Evolutionary conservation across 1,284 basidiomycete genomes (phyloP).

Genomic region (Stygiomarasmius scandens): DNA sequence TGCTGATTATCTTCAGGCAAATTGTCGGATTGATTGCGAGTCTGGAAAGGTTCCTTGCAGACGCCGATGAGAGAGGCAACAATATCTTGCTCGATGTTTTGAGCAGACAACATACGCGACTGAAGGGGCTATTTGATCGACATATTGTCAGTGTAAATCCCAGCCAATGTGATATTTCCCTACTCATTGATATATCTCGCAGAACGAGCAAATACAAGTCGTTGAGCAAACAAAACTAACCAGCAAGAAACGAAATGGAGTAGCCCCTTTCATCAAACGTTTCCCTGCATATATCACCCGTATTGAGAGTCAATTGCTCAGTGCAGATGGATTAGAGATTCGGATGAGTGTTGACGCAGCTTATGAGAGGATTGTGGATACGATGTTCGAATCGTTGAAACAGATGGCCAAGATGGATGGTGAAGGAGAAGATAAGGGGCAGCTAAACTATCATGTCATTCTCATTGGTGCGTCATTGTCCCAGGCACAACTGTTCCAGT

Average conservation of each 20-base stretch:
- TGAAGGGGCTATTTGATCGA: constrained; percentile 74
- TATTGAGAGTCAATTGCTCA: constrained; percentile 86
- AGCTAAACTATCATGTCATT: constrained; percentile 95
- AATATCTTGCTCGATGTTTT: constrained; percentile 75
- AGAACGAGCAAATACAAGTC: constrained; percentile 88
- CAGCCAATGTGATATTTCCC: constrained; percentile 8
- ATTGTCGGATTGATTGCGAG: constrained; percentile 83
- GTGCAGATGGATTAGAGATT: constrained; percentile 77
- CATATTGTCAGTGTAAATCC: constrained; percentile 65
- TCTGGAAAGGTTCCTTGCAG: constrained; percentile 78
- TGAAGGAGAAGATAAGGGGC: constrained; percentile 92
- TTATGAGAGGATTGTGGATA: constrained; percentile 86
- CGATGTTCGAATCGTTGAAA: constrained; percentile 92
- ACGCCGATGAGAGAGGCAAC: constrained; percentile 80
- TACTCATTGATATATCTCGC: constrained; percentile 1
- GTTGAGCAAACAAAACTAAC: constrained; percentile 91
- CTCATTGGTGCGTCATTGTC: constrained; percentile 76
- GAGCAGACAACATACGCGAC: constrained; percentile 80
- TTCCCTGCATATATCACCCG: constrained; percentile 89
- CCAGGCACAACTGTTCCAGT: neutral
- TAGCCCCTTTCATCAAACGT: constrained; percentile 90
- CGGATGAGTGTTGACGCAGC: constrained; percentile 79
- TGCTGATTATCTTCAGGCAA: constrained; percentile 54
- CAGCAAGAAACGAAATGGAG: constrained; percentile 90
- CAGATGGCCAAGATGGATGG: constrained; percentile 94